Evolutionary conservation across 805 yeast genomes (phyloP), one percentile per base, ranked within the genome.

Genomic region (Metschnikowia lachancei): DNA sequence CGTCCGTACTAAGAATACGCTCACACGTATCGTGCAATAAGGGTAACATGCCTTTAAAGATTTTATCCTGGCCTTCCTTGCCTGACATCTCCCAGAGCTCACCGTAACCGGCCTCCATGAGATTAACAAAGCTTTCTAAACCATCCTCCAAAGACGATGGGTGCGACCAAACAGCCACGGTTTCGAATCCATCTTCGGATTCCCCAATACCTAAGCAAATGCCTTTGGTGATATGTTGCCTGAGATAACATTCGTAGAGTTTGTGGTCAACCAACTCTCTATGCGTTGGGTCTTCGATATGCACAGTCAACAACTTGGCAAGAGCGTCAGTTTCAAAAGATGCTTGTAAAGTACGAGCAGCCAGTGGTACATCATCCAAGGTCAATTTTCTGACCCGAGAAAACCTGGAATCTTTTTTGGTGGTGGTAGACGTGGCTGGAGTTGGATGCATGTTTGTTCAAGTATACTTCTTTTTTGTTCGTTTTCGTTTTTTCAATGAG

Each of bases 81-180:
- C 77, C 80, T 32, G 74, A 64, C 47, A 71, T 53, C 63, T 78
- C 71, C 62, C 81, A 80, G 30, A 79, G 65, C 56, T 69, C 65
- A 24, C 74, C 76, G 62, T 74, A 79, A 5, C 83, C 83, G 8
- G 82, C 66, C 51, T 75, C 70, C 65, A 78, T 69, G 51, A 80
- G 59, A 18, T 75, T 76, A 34, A 70, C 51, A 56, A 73, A 76
- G 40, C 72, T 65, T 41, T 78, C 80, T 38, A 76, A 58, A 2
- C 76, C 75, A 9, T 65, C 69, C 6, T 57, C 61, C 4, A 55
- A 57, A 9, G 74, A 68, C 11, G 67, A 71, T 4, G 83, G 83
- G 24, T 64, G 65, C 11, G 78, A 65, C 82, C 82, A 80, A 19
- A 78, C 59, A 5, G 80, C 75, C 28, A 79, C 83, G 7, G 82